Conservation (phyloP, 2,329 filamentous ascomycete species). For the Whalleya microplaca region DNA sequence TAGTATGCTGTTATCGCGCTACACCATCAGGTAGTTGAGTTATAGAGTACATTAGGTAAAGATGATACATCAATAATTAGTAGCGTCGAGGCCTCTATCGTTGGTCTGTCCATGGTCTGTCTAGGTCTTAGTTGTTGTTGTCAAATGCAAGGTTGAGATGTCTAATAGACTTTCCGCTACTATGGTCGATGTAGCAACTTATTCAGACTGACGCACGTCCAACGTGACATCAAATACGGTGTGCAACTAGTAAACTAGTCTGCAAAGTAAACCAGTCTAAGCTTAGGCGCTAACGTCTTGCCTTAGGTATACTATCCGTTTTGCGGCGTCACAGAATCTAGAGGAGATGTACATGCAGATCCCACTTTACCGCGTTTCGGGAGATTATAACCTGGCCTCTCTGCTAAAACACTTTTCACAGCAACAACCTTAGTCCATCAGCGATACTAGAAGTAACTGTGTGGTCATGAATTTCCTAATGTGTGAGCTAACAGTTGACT, state of each 20-base stretch:
- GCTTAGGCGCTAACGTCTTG: not conserved
- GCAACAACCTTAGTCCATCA: not conserved
- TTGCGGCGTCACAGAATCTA: too few species aligned
- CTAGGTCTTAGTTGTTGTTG: too few species aligned
- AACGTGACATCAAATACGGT: not conserved
- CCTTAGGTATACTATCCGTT: not conserved
- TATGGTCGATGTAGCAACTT: not conserved
- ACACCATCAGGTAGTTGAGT: not conserved
- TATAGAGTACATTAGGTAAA: not conserved
- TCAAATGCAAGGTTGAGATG: not conserved
- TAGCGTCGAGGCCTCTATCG: too few species aligned
- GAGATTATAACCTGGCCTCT: not conserved
- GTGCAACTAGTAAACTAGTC: not conserved
- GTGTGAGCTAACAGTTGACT: too few species aligned
- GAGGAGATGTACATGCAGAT: not conserved
- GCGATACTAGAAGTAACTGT: too few species aligned
- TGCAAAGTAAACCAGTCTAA: not conserved
- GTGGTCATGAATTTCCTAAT: not conserved
- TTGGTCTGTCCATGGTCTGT: too few species aligned
- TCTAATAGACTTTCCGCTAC: constrained; percentile 22
- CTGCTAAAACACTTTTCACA: not conserved
- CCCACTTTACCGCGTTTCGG: not conserved
- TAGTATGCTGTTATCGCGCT: not conserved
- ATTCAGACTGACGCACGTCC: not conserved
- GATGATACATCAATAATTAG: not conserved